Base-by-base conservation (phyloP, 1,284 basidiomycete species). In the Caloboletus inedulis region DNA sequence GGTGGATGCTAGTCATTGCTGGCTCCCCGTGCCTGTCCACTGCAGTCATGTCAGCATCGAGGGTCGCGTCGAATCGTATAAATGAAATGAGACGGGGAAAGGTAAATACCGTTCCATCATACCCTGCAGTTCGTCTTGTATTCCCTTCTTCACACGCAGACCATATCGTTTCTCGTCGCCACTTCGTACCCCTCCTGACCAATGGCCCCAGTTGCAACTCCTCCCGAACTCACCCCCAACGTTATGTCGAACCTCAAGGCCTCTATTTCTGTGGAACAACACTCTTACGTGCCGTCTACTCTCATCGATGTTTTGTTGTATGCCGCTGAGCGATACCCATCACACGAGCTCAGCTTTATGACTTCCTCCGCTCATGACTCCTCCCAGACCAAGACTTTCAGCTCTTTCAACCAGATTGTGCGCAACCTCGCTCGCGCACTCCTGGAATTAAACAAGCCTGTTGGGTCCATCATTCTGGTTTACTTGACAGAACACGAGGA, bases 401-500 rank as follows among this genome's bases (percentile, higher is more conserved):
- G 25, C 46, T 19, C 37, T 2, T 65, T 65, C 53, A 63, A 61
- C 40, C 54, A 54, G 42, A 46, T 43, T 35, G 62, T 51, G n/a
- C 63, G 54, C 18, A 54, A 52, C 43, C 54, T 65, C 1, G 66
- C 62, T 3, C 56, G 51, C 2, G 58, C 63, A 16, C 56, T 63
- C 43, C 31, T 52, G 6, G 56, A 47, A 7, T 49, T 53, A 43
- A 52, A 52, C 16, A 68, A 65, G 36, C 66, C 66, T 21, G 16
- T 44, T 3, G 60, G 63, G 1, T 67, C 63, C 3, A 19, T 68
- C 30, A 25, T 65, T 23, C 51, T 65, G 1, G 57, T 64, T 4
- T 68, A 64, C 27, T 31, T 67, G 25, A 68, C 63, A 1, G 62
- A 64, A 31, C 63, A 68, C 13, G 65, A 66, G 37, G 62, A 66